Conservation (phyloP, 306 rosid species). For the Macrotyloma uniflorum region DNA sequence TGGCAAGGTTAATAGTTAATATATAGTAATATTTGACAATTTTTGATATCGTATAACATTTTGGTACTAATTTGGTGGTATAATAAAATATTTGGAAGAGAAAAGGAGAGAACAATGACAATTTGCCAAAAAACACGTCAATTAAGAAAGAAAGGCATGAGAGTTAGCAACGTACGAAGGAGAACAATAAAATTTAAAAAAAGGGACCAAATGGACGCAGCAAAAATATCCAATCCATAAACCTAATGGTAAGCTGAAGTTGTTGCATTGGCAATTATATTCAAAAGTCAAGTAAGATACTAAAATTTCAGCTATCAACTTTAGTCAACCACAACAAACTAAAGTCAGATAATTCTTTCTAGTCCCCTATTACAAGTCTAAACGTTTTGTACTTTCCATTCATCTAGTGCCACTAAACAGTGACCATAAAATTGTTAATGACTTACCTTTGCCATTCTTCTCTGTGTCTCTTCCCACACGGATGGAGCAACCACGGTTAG, state of each 20-base stretch:
- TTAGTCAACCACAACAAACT: slow-evolving; percentile 13
- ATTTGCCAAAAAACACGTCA: neutral
- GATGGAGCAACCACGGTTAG: slow-evolving; percentile 97
- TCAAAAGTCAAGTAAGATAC: neutral
- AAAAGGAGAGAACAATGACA: neutral
- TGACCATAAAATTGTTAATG: neutral
- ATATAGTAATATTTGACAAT: neutral
- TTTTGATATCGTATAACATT: slow-evolving; percentile 16
- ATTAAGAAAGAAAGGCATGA: neutral
- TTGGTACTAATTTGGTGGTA: neutral
- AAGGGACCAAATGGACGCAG: neutral
- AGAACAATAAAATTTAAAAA: neutral
- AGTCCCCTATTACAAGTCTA: neutral
- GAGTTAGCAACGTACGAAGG: neutral
- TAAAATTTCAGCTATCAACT: neutral
- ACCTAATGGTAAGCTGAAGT: too few relatives aligned
- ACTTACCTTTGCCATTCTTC: slow-evolving; percentile 84
- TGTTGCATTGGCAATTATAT: neutral
- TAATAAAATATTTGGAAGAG: neutral
- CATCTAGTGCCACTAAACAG: neutral
- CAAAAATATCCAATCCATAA: neutral
- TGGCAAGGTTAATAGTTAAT: neutral
- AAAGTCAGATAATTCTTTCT: neutral
- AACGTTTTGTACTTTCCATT: neutral
- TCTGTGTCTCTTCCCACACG: slow-evolving; percentile 98